Percentiles rank a stretch among this genome's conserved stretches.
phyloP scores from a whole-genome alignment of 257 asterid genomes.

The Gentiana straminea region DNA sequence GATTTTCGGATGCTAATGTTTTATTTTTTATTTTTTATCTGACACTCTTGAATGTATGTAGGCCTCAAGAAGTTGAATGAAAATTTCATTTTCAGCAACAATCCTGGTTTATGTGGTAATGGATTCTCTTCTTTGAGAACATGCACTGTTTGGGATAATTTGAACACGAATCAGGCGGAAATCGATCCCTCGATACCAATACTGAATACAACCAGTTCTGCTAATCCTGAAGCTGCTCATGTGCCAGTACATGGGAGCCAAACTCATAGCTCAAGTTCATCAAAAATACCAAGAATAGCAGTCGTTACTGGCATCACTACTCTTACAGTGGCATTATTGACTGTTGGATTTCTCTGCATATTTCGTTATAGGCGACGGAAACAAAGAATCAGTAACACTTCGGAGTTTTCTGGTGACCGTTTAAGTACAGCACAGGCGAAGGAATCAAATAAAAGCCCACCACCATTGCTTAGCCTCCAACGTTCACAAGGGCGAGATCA shows the following conservation, averaged over 20 bases:
- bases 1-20: slow-evolving; percentile 2
- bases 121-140: slow-evolving; percentile 59
- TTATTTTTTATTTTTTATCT: not conserved
- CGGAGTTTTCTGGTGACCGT: slow-evolving; percentile 39
- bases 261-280: slow-evolving; percentile 40
- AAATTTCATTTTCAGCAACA: slow-evolving; percentile 39
- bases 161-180: slow-evolving; percentile 16
- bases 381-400: slow-evolving; percentile 50
- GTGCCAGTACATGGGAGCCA: slow-evolving; percentile 33
- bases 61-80: slow-evolving; percentile 44
- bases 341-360: slow-evolving; percentile 22
- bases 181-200: slow-evolving; percentile 17
- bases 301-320: slow-evolving; percentile 36
- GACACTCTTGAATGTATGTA: slow-evolving; percentile 21
- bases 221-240: slow-evolving; percentile 36
- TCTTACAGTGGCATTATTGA: slow-evolving; percentile 17
- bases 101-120: slow-evolving; percentile 69
- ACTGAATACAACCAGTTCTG: slow-evolving; percentile 13
- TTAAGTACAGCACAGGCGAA: slow-evolving; percentile 31
- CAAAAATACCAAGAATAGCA: slow-evolving; percentile 38
- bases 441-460: slow-evolving; percentile 38
- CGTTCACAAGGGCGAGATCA: slow-evolving; percentile 37
- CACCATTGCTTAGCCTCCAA: slow-evolving; percentile 37
- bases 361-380: slow-evolving; percentile 36
- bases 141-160: slow-evolving; percentile 57